A percentile compares a stretch with the other conserved stretches of the same genome.
These are phyloP conservation scores for Daldinia grandis DNA, from an alignment of 495 filamentous ascomycete genomes.

Conservation along the genomic window DNA sequence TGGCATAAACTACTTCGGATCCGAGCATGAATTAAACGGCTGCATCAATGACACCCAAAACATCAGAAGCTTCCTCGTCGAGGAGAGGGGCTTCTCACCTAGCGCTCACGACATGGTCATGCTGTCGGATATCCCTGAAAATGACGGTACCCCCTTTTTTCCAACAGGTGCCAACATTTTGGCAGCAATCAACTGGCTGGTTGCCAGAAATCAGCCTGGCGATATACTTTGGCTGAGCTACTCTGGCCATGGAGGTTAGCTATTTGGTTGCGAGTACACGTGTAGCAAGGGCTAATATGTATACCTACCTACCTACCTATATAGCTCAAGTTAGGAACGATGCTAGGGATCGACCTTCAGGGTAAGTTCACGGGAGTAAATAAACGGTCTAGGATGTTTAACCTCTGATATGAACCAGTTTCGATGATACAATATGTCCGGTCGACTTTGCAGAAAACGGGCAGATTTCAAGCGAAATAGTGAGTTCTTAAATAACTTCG, in stretches of 20 bases:
- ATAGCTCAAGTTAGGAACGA: slow-evolving; percentile 56
- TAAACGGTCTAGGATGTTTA: slow-evolving; percentile 19
- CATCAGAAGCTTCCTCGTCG: slow-evolving; percentile 55
- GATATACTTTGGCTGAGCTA: slow-evolving; percentile 64
- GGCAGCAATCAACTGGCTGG: slow-evolving; percentile 65
- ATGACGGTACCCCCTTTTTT: slow-evolving; percentile 58
- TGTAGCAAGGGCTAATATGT: not conserved
- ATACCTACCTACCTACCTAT: not conserved
- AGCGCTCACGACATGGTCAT: slow-evolving; percentile 61
- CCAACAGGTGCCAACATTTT: slow-evolving; percentile 66
- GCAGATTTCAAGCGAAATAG: slow-evolving; percentile 61
- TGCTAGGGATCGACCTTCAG: slow-evolving; percentile 48
- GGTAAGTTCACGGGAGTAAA: slow-evolving; percentile 40
- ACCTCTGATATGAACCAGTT: slow-evolving; percentile 46
- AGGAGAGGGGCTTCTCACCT: slow-evolving; percentile 59
- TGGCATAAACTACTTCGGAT: slow-evolving; percentile 69
- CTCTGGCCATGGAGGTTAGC: slow-evolving; percentile 63
- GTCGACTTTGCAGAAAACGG: slow-evolving; percentile 61
- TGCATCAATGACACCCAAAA: slow-evolving; percentile 67
- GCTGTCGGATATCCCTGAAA: slow-evolving; percentile 59
- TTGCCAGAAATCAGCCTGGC: slow-evolving; percentile 57
- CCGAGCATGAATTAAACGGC: slow-evolving; percentile 58
- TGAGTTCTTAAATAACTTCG: slow-evolving; percentile 19
- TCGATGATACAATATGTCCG: slow-evolving; percentile 66
- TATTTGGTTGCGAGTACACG: not conserved